Conservation (phyloP, 2,329 filamentous ascomycete genomes). For the Tricladium varicosporioides region DNA sequence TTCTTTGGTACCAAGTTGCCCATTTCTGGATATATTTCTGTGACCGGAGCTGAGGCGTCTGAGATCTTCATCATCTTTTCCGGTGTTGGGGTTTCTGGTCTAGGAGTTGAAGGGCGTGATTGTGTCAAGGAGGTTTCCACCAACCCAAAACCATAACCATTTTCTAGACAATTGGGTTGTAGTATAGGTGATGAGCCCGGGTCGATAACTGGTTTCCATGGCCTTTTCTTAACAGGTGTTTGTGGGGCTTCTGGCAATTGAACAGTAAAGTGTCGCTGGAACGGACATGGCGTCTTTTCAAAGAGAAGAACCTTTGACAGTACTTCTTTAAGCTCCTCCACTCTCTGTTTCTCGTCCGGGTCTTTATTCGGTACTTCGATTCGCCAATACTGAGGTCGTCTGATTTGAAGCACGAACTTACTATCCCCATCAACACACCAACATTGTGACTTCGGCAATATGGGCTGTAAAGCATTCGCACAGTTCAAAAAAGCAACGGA, state of each 20-base stretch:
- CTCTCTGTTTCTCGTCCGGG: conserved; percentile 60
- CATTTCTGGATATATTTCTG: not conserved
- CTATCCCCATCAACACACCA: conserved; percentile 89
- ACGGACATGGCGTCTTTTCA: conserved; percentile 85
- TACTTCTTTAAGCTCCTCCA: conserved; percentile 66
- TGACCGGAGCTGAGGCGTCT: not conserved
- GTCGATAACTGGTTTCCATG: conserved; percentile 58
- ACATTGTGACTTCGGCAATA: conserved; percentile 85
- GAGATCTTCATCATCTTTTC: conserved; percentile 1
- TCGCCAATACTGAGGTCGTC: conserved; percentile 82
- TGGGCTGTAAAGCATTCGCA: conserved; percentile 78
- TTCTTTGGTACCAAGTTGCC: not conserved
- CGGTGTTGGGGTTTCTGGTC: not conserved
- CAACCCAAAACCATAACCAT: not conserved
- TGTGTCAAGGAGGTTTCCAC: not conserved
- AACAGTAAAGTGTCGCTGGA: conserved; percentile 73
- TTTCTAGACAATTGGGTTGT: conserved; percentile 10
- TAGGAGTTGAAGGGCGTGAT: not conserved
- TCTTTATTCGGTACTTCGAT: conserved; percentile 75
- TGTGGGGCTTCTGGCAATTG: conserved; percentile 67
- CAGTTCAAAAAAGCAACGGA: conserved; percentile 88
- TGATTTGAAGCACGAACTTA: conserved; percentile 82
- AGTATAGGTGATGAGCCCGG: conserved; percentile 13
- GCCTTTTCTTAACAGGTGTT: conserved; percentile 63
- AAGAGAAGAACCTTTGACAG: conserved; percentile 75